Evolutionary conservation across 2,329 filamentous ascomycete genomes (phyloP).

Genomic region (Purpureocillium takamizusanense): DNA sequence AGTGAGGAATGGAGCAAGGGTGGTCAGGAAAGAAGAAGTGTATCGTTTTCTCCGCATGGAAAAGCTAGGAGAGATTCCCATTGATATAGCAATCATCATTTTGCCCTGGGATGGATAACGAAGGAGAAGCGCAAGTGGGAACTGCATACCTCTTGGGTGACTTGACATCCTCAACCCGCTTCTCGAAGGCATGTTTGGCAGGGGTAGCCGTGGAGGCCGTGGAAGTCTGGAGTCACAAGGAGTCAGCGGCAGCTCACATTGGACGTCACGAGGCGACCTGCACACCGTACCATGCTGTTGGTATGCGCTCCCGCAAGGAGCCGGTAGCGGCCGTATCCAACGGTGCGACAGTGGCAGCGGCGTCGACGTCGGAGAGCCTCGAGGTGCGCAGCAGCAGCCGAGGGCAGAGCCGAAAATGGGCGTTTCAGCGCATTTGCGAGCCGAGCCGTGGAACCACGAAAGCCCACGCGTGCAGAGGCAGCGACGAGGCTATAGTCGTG

Average conservation of each 20-base stretch:
- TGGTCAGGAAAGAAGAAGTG: constrained; percentile 49
- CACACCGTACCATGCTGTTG: constrained; percentile 8
- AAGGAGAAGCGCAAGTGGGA: constrained; percentile 1
- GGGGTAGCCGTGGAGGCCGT: constrained; percentile 66
- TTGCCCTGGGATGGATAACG: constrained; percentile 11
- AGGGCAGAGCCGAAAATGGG: constrained; percentile 5
- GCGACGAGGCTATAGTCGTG: not conserved
- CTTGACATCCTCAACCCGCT: constrained; percentile 74
- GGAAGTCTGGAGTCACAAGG: constrained; percentile 43
- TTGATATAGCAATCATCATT: constrained; percentile 84
- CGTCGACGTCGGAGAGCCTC: constrained; percentile 1
- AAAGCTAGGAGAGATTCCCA: constrained; percentile 99
- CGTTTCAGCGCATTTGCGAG: constrained; percentile 11
- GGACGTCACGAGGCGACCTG: not conserved
- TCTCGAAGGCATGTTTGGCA: constrained; percentile 65
- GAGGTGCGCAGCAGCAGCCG: constrained; percentile 9
- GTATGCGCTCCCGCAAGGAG: constrained; percentile 6
- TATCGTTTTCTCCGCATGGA: constrained; percentile 78
- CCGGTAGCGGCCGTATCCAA: constrained; percentile 5
- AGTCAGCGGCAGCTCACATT: constrained; percentile 1
- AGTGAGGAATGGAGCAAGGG: not conserved
- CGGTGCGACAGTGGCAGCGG: constrained; percentile 3
- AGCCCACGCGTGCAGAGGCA: not conserved
- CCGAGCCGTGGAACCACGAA: constrained; percentile 6
- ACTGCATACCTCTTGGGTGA: constrained; percentile 77